Evolutionary conservation across 177 flowering plant genomes (phyloP), one percentile per base, ranked within the genome.

Genomic region (Vitis hybrid): DNA sequence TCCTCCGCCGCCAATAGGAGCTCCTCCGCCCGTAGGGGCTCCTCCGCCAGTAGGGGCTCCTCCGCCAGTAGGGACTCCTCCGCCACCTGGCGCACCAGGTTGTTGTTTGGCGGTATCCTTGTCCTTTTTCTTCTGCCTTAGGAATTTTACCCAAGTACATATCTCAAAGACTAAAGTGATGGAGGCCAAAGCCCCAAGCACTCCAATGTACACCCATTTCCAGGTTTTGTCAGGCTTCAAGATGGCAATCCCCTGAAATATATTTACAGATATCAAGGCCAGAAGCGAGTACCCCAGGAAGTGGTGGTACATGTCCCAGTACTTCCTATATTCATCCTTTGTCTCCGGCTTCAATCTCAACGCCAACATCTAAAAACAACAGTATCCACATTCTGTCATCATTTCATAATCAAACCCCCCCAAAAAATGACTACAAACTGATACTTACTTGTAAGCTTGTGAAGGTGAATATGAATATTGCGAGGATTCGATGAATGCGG

Each of bases 241-340:
- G 15, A 85, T 85, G 57, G 1, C 20, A 14, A 78, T 71, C n/a
- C 90, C 90, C 8, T 76, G 61, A 62, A 81, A 86, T 29, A 86
- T 83, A 77, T 86, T 86, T 2, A 80, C 51, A 7, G 70, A 60
- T 10, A 80, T 82, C 58, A 76, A 22, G 2, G 59, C 81, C 2
- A 83, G 56, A 69, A 86, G 22, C 1, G 78, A 33, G 55, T 86
- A 86, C 4, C 90, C 90, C 26, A 85, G 64, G 51, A 77, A 72
- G 73, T 86, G 88, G 29, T 86, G 90, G 71, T 85, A 86, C 66
- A 86, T 80, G 73, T 79, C 74, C 90, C 90, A 83, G 59, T 75
- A 73, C 53, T 63, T 76, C 20, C 90, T 77, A 48, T 67, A 76
- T 2, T 75, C 80, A 20, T 86, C 88, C 0, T 2, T 39, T 13